Evolutionary conservation across 257 asterid genomes (phyloP).

Genomic region (Nicotiana sylvestris): DNA sequence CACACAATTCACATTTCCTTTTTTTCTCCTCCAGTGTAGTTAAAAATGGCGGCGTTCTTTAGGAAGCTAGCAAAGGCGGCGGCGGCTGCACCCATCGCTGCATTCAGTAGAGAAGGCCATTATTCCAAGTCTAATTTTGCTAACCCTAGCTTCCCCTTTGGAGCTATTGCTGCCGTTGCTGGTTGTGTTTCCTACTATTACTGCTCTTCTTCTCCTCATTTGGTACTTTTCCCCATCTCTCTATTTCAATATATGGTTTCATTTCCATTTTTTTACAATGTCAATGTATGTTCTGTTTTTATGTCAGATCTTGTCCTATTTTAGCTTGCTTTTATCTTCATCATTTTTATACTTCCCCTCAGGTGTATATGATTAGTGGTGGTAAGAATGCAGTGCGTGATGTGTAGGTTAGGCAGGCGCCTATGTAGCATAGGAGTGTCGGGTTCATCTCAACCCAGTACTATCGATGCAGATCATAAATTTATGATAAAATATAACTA

Average conservation of each 20-base stretch:
- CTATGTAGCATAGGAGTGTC: too few species aligned
- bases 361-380: not conserved
- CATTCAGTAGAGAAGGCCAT: constrained; percentile 32
- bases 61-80: constrained; percentile 39
- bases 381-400: too few species aligned
- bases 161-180: constrained; percentile 73
- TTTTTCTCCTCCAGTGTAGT: not conserved
- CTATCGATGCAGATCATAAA: too few species aligned
- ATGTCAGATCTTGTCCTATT: not conserved
- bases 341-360: not conserved
- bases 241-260: constrained; percentile 1
- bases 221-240: constrained; percentile 38
- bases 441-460: too few species aligned
- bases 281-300: not conserved
- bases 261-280: not conserved
- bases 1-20: not conserved
- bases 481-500: too few species aligned
- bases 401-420: too few species aligned
- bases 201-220: constrained; percentile 44
- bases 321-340: not conserved
- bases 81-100: constrained; percentile 50
- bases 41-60: constrained; percentile 46
- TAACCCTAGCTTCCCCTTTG: constrained; percentile 47
- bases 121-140: constrained; percentile 30
- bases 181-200: constrained; percentile 70